Evolutionary conservation across 2,329 filamentous ascomycete genomes (phyloP).

Genomic region (Sclerotinia spermophila): DNA sequence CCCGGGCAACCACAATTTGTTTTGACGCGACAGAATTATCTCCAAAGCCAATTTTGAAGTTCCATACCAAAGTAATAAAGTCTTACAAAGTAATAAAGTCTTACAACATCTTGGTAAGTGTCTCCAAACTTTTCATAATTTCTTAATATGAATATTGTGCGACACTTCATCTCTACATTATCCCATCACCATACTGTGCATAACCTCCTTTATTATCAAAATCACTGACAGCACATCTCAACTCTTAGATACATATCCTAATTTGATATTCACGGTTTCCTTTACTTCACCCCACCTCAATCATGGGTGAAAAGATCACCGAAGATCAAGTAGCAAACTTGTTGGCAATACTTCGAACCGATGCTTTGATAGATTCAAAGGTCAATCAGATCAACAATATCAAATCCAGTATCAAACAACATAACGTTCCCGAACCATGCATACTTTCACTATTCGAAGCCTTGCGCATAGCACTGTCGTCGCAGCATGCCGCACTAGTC

Average conservation of each 20-base stretch:
- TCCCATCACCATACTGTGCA: not conserved
- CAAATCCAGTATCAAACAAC: constrained; percentile 89
- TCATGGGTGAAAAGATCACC: constrained; percentile 55
- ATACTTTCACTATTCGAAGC: constrained; percentile 77
- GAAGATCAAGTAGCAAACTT: constrained; percentile 57
- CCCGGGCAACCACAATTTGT: constrained; percentile 19
- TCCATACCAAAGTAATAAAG: not conserved
- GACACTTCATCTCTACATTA: not conserved
- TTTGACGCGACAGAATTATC: constrained; percentile 18
- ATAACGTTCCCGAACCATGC: constrained; percentile 74
- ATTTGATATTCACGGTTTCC: constrained; percentile 19
- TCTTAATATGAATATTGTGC: not conserved
- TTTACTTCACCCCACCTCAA: constrained; percentile 18
- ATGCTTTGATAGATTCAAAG: constrained; percentile 66
- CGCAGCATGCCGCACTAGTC: constrained; percentile 72
- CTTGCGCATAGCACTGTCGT: constrained; percentile 68
- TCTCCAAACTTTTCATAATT: constrained; percentile 10
- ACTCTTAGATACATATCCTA: constrained; percentile 19
- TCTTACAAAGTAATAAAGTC: too few relatives aligned
- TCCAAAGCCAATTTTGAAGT: constrained; percentile 3
- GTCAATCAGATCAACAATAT: constrained; percentile 67
- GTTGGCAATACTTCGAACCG: constrained; percentile 52
- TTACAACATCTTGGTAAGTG: constrained; percentile 13
- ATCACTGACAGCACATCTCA: constrained; percentile 23
- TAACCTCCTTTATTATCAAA: constrained; percentile 6